These are phyloP conservation scores for Mayamaea pseudoterrestris DNA, from an alignment of 108 stramenopile species.

Conservation along the genomic window DNA sequence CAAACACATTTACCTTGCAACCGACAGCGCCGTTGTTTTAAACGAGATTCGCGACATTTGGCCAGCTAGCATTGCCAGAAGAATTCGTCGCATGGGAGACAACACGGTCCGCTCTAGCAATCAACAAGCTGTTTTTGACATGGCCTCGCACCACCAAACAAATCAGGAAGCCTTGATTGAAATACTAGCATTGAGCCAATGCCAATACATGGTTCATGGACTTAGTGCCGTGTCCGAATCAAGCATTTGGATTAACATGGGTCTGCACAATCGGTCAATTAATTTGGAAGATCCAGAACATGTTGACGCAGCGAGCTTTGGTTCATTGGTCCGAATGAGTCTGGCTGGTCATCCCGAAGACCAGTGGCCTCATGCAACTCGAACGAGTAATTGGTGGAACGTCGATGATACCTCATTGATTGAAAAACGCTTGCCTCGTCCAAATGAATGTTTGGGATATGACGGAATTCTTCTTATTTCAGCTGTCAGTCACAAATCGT, in stretches of 20 bases:
- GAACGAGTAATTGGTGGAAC: slow-evolving; percentile 27
- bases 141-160: slow-evolving; percentile 27
- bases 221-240: slow-evolving; percentile 38
- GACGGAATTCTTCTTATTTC: slow-evolving; percentile 28
- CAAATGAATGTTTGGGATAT: slow-evolving; percentile 15
- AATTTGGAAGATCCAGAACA: slow-evolving; percentile 40
- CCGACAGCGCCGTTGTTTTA: slow-evolving; percentile 31
- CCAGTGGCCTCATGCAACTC: slow-evolving; percentile 5
- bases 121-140: slow-evolving; percentile 32
- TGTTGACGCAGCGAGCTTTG: slow-evolving; percentile 14
- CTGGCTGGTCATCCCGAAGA: too few species aligned
- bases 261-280: slow-evolving; percentile 28
- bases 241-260: slow-evolving; percentile 35
- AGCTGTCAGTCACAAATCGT: too few species aligned
- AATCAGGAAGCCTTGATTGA: slow-evolving; percentile 37
- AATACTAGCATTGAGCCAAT: slow-evolving; percentile 32
- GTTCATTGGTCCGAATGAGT: slow-evolving; percentile 13
- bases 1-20: slow-evolving; percentile 40
- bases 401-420: too few species aligned
- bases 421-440: not conserved
- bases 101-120: slow-evolving; percentile 22
- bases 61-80: slow-evolving; percentile 19
- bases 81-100: slow-evolving; percentile 23
- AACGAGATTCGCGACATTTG: slow-evolving; percentile 24
- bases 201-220: slow-evolving; percentile 47